phyloP scores from a whole-genome alignment of 2,329 filamentous ascomycete genomes.

The Epichloe brachyelytri region DNA sequence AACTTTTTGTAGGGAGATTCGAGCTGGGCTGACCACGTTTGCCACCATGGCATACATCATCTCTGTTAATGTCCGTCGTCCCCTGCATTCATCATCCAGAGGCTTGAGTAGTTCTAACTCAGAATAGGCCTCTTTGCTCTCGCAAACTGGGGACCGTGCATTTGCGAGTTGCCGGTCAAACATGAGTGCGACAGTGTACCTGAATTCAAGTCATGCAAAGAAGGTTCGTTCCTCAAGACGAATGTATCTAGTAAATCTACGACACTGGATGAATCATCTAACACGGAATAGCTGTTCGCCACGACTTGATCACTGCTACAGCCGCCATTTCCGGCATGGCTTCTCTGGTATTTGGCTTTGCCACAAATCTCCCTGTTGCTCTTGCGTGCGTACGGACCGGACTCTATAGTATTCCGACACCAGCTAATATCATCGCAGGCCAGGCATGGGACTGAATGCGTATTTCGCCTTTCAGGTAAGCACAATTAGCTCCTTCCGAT shows the following conservation, averaged over 20 bases:
- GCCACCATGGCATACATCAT: constrained; percentile 81
- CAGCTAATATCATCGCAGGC: constrained; percentile 26
- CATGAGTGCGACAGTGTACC: constrained; percentile 35
- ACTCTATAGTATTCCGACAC: background rate
- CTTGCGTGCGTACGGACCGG: constrained; percentile 18
- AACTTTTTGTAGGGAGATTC: constrained; percentile 63
- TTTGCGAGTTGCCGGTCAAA: constrained; percentile 38
- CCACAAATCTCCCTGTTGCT: constrained; percentile 60
- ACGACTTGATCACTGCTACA: constrained; percentile 71
- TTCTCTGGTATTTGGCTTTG: constrained; percentile 63
- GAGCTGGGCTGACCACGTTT: constrained; percentile 69
- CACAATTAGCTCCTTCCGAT: background rate
- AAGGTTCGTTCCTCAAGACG: constrained; percentile 19
- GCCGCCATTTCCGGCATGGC: constrained; percentile 66
- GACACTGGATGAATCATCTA: background rate
- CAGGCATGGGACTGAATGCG: constrained; percentile 55
- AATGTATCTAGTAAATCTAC: no score
- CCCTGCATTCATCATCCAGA: background rate
- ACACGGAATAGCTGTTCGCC: constrained; percentile 41
- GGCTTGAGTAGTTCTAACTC: background rate
- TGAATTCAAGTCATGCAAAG: constrained; percentile 32
- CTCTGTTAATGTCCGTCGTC: constrained; percentile 45
- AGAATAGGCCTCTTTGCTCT: constrained; percentile 53
- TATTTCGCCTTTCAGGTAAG: constrained; percentile 49
- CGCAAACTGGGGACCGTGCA: constrained; percentile 68